These are phyloP conservation scores for Sistotremastrum niveocremeum DNA, from an alignment of 768 basidiomycete genomes.

Conservation along the genomic window DNA sequence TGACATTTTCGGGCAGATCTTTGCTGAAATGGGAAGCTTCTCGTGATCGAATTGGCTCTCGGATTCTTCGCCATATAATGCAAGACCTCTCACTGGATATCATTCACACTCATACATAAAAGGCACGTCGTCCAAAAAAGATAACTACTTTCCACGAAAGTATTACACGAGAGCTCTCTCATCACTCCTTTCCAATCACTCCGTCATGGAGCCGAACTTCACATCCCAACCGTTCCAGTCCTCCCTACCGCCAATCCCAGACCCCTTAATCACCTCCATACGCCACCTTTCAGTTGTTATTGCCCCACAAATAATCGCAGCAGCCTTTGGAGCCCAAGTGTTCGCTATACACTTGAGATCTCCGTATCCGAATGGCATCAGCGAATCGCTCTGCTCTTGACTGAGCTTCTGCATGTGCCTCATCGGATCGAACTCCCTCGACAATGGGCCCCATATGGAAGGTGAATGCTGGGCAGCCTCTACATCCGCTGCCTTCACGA, in stretches of 20 bases:
- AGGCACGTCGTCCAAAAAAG: too few relatives aligned
- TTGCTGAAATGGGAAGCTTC: slow-evolving; percentile 1
- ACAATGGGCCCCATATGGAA: slow-evolving; percentile 24
- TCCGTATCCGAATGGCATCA: slow-evolving; percentile 37
- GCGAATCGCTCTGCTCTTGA: slow-evolving; percentile 10
- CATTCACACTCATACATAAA: too few relatives aligned
- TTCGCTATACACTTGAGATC: slow-evolving; percentile 33
- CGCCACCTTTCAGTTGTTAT: slow-evolving; percentile 7
- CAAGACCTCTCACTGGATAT: too few relatives aligned
- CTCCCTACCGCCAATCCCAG: too few relatives aligned
- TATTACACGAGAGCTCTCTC: too few relatives aligned
- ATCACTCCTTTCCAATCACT: too few relatives aligned
- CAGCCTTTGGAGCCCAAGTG: slow-evolving; percentile 38
- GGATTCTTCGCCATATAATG: too few relatives aligned
- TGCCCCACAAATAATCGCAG: slow-evolving; percentile 31
- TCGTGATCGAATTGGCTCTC: not conserved
- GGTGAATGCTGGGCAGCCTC: slow-evolving; percentile 20
- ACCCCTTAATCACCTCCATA: too few relatives aligned
- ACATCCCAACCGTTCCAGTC: too few relatives aligned
- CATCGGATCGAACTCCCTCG: slow-evolving; percentile 30
- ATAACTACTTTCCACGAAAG: too few relatives aligned
- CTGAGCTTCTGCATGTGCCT: slow-evolving; percentile 19
- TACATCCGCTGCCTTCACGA: slow-evolving; percentile 20
- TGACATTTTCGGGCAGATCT: not conserved
- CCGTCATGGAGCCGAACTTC: too few relatives aligned